Evolutionary conservation across 2,329 filamentous ascomycete species (phyloP).

Genomic region (Botrytis fabae): DNA sequence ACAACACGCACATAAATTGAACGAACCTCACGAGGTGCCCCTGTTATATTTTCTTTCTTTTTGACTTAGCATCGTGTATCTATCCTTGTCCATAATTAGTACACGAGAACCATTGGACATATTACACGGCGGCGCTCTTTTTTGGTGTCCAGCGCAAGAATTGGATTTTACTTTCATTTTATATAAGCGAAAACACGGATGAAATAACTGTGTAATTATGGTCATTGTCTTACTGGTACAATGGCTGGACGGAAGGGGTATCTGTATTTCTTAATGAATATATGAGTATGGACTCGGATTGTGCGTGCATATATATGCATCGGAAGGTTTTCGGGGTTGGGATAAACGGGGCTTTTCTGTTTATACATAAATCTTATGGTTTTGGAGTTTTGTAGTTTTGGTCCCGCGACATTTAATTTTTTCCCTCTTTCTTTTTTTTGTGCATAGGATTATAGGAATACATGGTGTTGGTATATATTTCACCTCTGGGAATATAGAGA

Average conservation of each 20-base stretch:
- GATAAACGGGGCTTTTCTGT: background rate
- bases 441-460: background rate
- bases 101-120: constrained; percentile 10
- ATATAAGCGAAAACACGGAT: background rate
- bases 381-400: constrained; percentile 12
- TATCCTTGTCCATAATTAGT: constrained; percentile 9
- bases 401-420: background rate
- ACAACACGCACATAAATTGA: constrained; percentile 5
- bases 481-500: background rate
- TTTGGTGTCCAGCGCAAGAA: background rate
- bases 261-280: constrained; percentile 4
- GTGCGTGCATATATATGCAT: constrained; percentile 7
- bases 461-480: background rate
- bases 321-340: background rate
- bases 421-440: background rate
- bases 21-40: background rate
- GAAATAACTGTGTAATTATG: background rate
- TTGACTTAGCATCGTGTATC: background rate
- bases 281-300: constrained; percentile 8
- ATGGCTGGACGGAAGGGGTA: background rate
- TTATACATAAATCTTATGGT: background rate
- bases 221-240: background rate
- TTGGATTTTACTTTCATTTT: constrained; percentile 2
- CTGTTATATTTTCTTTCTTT: background rate
- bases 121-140: background rate